A percentile compares a stretch with the other conserved stretches of the same genome.
Conservation (phyloP, 75 land plant species). For the Gnetum montanum region DNA sequence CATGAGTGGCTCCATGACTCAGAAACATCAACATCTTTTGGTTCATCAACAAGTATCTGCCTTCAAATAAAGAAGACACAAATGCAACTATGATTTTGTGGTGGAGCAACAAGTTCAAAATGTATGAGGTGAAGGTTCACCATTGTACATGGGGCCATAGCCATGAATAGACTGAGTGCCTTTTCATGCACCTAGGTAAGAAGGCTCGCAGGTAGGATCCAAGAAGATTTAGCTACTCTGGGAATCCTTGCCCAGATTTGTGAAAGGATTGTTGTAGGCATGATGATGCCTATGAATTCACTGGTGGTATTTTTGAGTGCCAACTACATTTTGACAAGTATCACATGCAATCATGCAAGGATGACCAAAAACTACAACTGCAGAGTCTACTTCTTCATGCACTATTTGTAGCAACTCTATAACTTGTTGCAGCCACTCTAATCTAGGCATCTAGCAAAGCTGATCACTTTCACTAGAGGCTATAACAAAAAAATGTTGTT, state of each 20-base stretch:
- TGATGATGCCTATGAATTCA: conserved; percentile 58
- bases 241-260: conserved; percentile 49
- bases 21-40: too few species aligned
- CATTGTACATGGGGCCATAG: conserved; percentile 51
- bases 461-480: too few species aligned
- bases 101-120: conserved; percentile 59
- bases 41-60: conserved; percentile 37
- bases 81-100: conserved; percentile 26
- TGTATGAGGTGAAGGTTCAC: conserved; percentile 78
- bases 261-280: conserved; percentile 44
- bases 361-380: conserved; percentile 50
- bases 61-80: conserved; percentile 38
- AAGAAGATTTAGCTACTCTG: conserved; percentile 50
- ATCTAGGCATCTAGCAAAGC: too few species aligned
- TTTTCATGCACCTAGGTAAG: conserved; percentile 75
- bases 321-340: conserved; percentile 70
- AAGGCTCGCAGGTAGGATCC: conserved; percentile 72
- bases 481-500: too few species aligned
- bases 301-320: conserved; percentile 80
- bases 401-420: conserved; percentile 57
- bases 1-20: too few species aligned
- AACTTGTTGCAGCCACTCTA: too few species aligned
- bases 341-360: conserved; percentile 72
- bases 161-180: conserved; percentile 86
- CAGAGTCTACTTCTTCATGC: conserved; percentile 39